A percentile compares a stretch with the other conserved stretches of the same genome.
phyloP scores from a whole-genome alignment of 225 moss, liverwort and hornwort species.

The Neckera pumila region DNA sequence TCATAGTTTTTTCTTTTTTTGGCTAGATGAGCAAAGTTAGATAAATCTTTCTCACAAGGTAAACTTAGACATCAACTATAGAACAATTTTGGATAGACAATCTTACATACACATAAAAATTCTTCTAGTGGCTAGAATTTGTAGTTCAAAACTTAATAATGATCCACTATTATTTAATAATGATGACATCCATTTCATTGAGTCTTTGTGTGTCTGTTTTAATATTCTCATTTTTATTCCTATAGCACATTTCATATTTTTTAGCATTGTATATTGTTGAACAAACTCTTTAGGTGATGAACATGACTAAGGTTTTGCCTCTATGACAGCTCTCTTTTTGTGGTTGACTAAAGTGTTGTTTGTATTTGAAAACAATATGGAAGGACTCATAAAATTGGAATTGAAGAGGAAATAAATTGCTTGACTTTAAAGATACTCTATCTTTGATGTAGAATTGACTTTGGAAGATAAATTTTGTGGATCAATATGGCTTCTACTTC shows the following conservation, averaged over 20 bases:
- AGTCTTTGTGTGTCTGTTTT: rapidly evolving
- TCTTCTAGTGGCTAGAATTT: rapidly evolving
- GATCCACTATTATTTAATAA: not conserved
- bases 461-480: no score
- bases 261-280: no score
- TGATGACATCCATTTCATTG: not conserved
- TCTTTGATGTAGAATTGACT: not conserved
- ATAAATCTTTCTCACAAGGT: not conserved
- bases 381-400: no score
- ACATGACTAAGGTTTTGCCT: no score
- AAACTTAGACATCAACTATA: not conserved
- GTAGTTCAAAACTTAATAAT: rapidly evolving
- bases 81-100: not conserved
- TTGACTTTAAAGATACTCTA: not conserved
- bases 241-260: not conserved
- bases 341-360: not conserved
- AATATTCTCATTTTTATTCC: not conserved
- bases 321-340: not conserved
- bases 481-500: not conserved
- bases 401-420: rapidly evolving
- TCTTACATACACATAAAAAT: rapidly evolving
- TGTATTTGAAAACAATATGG: no score
- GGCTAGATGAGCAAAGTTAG: not conserved
- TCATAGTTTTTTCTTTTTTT: rapidly evolving
- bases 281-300: no score